phyloP scores from a whole-genome alignment of 2,329 filamentous ascomycete genomes.

The Aspergillus piperis region DNA sequence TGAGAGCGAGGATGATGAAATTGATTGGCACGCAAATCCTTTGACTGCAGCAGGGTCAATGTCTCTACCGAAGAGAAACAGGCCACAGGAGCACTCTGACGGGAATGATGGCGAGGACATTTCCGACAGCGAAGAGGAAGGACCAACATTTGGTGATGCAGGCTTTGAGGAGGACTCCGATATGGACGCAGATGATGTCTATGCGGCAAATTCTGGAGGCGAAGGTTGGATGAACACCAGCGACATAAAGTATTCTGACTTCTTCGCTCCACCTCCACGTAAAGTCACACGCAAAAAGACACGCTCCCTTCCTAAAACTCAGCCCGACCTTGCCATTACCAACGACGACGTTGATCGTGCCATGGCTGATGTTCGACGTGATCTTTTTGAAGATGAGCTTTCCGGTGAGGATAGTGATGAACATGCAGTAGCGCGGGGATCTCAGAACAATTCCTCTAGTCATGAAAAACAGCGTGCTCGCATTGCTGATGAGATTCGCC shows the following conservation, averaged over 20 bases:
- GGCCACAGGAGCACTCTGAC: slow-evolving; percentile 19
- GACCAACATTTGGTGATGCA: slow-evolving; percentile 80
- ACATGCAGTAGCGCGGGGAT: slow-evolving; percentile 59
- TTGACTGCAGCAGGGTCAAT: slow-evolving; percentile 44
- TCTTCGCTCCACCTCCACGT: slow-evolving; percentile 81
- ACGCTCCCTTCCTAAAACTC: slow-evolving; percentile 57
- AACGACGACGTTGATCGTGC: slow-evolving; percentile 75
- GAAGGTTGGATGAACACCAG: slow-evolving; percentile 74
- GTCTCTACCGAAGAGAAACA: slow-evolving; percentile 11
- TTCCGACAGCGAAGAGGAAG: slow-evolving; percentile 60
- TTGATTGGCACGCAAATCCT: slow-evolving; percentile 86
- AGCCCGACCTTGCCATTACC: slow-evolving; percentile 48
- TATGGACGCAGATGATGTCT: slow-evolving; percentile 61
- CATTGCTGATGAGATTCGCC: slow-evolving; percentile 84
- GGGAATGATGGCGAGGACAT: slow-evolving; percentile 63
- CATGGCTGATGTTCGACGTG: slow-evolving; percentile 82
- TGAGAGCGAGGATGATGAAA: slow-evolving; percentile 75
- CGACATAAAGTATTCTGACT: slow-evolving; percentile 86
- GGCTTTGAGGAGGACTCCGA: slow-evolving; percentile 68
- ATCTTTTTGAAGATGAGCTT: slow-evolving; percentile 78
- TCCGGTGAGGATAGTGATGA: slow-evolving; percentile 61
- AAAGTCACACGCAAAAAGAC: slow-evolving; percentile 63
- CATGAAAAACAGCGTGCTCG: slow-evolving; percentile 87
- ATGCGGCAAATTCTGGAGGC: slow-evolving; percentile 58
- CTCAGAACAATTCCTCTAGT: slow-evolving; percentile 57